Evolutionary conservation across 257 asterid genomes (phyloP).

Genomic region (Solanum ossicruentum): DNA sequence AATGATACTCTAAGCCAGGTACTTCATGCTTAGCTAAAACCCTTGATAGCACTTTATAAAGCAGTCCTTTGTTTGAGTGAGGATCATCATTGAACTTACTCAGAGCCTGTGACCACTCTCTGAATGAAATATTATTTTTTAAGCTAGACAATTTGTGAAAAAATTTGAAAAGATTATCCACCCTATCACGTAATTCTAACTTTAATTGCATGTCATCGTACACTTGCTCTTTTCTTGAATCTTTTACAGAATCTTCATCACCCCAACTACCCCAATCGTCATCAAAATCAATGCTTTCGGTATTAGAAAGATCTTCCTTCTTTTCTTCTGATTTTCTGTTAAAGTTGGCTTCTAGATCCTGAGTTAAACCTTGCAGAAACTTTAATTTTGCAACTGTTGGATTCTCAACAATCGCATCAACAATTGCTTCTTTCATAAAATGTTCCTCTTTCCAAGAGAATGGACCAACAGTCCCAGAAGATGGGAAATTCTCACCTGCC

Average conservation of each 20-base stretch:
- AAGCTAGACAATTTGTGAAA: conserved; percentile 65
- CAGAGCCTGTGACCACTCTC: conserved; percentile 26
- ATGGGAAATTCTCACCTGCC: conserved; percentile 94
- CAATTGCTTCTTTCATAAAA: conserved; percentile 89
- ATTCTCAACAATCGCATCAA: conserved; percentile 84
- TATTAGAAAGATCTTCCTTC: conserved; percentile 26
- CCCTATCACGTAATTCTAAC: conserved; percentile 83
- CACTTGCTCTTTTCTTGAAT: conserved; percentile 39
- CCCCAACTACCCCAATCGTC: conserved; percentile 96
- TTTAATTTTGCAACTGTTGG: conserved; percentile 48
- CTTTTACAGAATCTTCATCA: conserved; percentile 47
- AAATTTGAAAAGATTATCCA: conserved; percentile 79
- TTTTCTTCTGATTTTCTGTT: conserved; percentile 26
- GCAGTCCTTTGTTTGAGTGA: conserved; percentile 59
- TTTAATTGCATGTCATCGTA: conserved; percentile 77
- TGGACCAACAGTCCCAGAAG: conserved; percentile 83
- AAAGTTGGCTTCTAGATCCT: conserved; percentile 47
- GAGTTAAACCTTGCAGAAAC: conserved; percentile 63
- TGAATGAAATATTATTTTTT: conserved; percentile 35
- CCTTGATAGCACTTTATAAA: conserved; percentile 48
- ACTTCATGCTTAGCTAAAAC: conserved; percentile 58
- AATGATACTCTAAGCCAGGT: conserved; percentile 86
- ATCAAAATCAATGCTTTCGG: conserved; percentile 43
- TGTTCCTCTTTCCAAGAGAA: conserved; percentile 99
- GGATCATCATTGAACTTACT: conserved; percentile 53